Evolutionary conservation across 2,329 filamentous ascomycete species (phyloP).

Genomic region (Dactylonectria macrodidyma): DNA sequence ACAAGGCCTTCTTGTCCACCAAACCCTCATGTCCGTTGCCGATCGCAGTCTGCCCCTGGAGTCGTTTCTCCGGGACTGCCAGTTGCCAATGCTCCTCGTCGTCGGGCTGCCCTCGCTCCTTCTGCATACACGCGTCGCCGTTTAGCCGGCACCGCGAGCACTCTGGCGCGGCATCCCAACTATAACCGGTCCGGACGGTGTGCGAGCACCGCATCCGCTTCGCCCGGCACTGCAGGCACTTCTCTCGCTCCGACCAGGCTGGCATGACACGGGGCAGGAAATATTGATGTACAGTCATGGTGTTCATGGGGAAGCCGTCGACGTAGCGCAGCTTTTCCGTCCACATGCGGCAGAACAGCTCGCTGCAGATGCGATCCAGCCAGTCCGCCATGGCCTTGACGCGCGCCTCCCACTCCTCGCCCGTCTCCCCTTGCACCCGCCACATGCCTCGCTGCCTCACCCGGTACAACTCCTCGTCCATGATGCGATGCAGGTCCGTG

Average conservation of each 20-base stretch:
- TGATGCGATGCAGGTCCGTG: constrained; percentile 7
- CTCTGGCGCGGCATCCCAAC: constrained; percentile 53
- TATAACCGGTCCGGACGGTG: constrained; percentile 1
- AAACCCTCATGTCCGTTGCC: not conserved
- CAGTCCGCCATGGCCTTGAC: constrained; percentile 33
- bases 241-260: not conserved
- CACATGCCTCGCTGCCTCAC: not conserved
- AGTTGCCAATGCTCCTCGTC: constrained; percentile 51
- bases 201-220: constrained; percentile 46
- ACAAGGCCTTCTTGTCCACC: constrained; percentile 16
- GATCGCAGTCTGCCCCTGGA: not conserved
- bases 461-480: constrained; percentile 19
- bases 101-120: constrained; percentile 70
- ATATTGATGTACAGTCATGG: constrained; percentile 31
- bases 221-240: constrained; percentile 46
- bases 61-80: constrained; percentile 1
- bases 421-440: constrained; percentile 3
- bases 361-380: constrained; percentile 23
- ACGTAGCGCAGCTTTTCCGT: constrained; percentile 43
- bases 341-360: constrained; percentile 21
- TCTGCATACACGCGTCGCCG: constrained; percentile 48
- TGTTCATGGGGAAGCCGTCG: constrained; percentile 47
- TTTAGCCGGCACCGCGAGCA: constrained; percentile 45
- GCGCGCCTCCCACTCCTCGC: constrained; percentile 16
- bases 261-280: constrained; percentile 27